A percentile compares a stretch with the other conserved stretches of the same genome.
phyloP scores from a whole-genome alignment of 768 basidiomycete species.

The Sporobolomyces phaffii region DNA sequence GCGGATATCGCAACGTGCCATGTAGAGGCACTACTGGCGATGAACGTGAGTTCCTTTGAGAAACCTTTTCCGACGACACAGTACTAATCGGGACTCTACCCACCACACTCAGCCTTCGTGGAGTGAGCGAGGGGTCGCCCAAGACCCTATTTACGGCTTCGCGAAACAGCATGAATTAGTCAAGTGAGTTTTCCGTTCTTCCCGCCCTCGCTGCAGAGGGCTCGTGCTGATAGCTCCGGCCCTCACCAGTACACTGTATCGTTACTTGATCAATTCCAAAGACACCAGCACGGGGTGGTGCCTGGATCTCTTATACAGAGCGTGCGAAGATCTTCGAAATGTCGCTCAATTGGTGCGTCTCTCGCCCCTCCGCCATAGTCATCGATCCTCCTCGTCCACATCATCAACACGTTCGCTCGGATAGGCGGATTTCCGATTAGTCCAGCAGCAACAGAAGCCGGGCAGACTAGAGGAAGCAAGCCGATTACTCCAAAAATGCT shows the following conservation, averaged over 20 bases:
- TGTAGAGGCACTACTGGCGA: conserved; percentile 11
- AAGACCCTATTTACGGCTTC: conserved; percentile 8
- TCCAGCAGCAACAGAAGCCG: conserved; percentile 20
- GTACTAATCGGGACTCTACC: background rate
- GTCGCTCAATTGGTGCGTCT: conserved; percentile 30
- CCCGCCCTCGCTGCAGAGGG: no score
- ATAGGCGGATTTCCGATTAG: conserved; percentile 30
- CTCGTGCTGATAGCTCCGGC: no score
- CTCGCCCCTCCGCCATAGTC: background rate
- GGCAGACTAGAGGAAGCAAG: conserved; percentile 40
- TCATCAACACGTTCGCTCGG: background rate
- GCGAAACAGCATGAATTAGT: conserved; percentile 28
- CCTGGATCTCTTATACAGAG: conserved; percentile 35
- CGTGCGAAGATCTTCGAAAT: conserved; percentile 35
- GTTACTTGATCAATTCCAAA: conserved; percentile 21
- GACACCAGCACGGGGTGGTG: conserved; percentile 33
- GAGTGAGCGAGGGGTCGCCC: background rate
- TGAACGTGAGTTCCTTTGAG: conserved; percentile 15
- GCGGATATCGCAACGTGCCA: conserved; percentile 21
- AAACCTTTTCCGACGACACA: background rate
- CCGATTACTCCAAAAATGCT: conserved; percentile 39
- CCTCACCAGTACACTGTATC: conserved; percentile 19
- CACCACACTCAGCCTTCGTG: no score
- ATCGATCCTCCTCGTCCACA: background rate
- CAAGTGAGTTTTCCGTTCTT: conserved; percentile 10